These are phyloP conservation scores for Purshia tridentata DNA, from an alignment of 306 rosid genomes.

Conservation along the genomic window DNA sequence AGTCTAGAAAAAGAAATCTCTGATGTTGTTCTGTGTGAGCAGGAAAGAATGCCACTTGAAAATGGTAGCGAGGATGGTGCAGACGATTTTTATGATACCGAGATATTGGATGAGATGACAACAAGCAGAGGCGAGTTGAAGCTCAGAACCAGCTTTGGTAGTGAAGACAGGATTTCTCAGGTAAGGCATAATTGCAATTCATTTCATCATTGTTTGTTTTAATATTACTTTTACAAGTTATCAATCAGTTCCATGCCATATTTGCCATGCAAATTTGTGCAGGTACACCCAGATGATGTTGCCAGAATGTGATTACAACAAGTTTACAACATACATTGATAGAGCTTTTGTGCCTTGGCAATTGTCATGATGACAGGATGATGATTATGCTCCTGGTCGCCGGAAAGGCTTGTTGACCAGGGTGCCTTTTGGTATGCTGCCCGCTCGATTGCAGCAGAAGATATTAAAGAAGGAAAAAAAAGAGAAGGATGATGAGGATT, in stretches of 20 bases:
- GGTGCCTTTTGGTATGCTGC: slow-evolving; percentile 9
- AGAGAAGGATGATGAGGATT: not conserved
- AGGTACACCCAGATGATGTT: slow-evolving; percentile 44
- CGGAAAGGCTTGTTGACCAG: slow-evolving; percentile 14
- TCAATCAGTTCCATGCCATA: not conserved
- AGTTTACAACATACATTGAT: not conserved
- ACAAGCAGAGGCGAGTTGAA: slow-evolving; percentile 83
- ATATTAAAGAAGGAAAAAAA: not conserved
- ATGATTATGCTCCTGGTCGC: slow-evolving; percentile 10
- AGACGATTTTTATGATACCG: slow-evolving; percentile 62
- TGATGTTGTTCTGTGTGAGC: slow-evolving; percentile 24
- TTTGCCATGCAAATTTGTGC: slow-evolving; percentile 11
- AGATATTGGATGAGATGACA: slow-evolving; percentile 82
- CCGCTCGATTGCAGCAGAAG: not conserved
- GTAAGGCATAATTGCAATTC: slow-evolving; percentile 27
- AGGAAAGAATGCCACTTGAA: slow-evolving; percentile 53
- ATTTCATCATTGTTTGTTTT: not conserved
- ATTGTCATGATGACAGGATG: not conserved
- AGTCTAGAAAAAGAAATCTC: slow-evolving; percentile 2
- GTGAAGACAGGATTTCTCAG: slow-evolving; percentile 47
- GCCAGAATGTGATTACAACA: slow-evolving; percentile 16
- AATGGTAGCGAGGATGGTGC: slow-evolving; percentile 26
- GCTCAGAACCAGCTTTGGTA: slow-evolving; percentile 58
- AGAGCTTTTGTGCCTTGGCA: slow-evolving; percentile 19
- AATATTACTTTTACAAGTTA: not conserved